Conservation (phyloP, 805 yeast genomes). For the Isabelozyma rhagii region DNA sequence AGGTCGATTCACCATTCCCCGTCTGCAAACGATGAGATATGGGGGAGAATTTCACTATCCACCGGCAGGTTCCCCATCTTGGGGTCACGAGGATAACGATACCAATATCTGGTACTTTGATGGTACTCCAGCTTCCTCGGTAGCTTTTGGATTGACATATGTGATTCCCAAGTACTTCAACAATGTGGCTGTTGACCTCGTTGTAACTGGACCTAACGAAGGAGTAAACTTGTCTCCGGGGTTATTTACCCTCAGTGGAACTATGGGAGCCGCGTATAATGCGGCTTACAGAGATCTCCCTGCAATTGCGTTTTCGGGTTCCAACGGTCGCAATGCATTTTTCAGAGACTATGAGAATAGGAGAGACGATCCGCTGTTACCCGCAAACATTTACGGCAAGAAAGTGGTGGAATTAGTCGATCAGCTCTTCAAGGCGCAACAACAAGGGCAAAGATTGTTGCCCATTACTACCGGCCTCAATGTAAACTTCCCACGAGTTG, state of each 20-base stretch:
- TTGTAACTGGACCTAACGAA: conserved; percentile 53
- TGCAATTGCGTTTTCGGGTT: conserved; percentile 50
- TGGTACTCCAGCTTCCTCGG: conserved; percentile 56
- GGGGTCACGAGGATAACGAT: conserved; percentile 40
- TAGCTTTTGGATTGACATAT: conserved; percentile 46
- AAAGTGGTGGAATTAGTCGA: conserved; percentile 38
- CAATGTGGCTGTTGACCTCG: conserved; percentile 44
- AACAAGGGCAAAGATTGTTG: conserved; percentile 34
- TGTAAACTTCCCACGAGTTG: conserved; percentile 49
- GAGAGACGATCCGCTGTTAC: conserved; percentile 33
- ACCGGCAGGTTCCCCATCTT: conserved; percentile 42
- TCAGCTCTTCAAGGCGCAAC: conserved; percentile 29
- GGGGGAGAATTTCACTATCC: conserved; percentile 42
- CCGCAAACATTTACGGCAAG: conserved; percentile 44
- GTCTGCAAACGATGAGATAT: conserved; percentile 25
- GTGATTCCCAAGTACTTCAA: conserved; percentile 44
- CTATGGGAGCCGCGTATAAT: conserved; percentile 49
- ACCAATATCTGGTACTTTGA: conserved; percentile 50
- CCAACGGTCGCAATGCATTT: conserved; percentile 48
- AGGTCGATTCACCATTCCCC: conserved; percentile 42
- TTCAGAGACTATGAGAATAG: conserved; percentile 36
- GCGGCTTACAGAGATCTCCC: conserved; percentile 48
- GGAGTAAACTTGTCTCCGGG: conserved; percentile 47
- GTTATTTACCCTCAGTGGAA: conserved; percentile 43
- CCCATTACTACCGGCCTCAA: conserved; percentile 46